Conservation (phyloP, 148 eudicot species). For the Dysphania ambrosioides region DNA sequence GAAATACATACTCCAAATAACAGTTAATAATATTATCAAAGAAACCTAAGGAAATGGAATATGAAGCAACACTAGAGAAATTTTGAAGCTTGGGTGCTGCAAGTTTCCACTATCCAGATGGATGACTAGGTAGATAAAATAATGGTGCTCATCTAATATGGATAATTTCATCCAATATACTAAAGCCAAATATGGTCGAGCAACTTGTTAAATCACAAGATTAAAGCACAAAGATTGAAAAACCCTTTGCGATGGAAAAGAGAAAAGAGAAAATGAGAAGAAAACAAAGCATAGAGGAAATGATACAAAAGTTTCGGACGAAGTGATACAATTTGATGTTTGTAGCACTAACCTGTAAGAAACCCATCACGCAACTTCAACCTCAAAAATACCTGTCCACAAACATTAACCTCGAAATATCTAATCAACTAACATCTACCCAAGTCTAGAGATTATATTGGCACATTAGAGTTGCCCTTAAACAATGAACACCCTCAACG, state of each 20-base stretch:
- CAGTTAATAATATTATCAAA: too few relatives aligned
- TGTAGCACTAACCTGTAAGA: slow-evolving; percentile 5
- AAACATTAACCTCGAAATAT: background rate
- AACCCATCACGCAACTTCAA: background rate
- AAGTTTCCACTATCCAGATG: too few relatives aligned
- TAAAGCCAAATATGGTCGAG: too few relatives aligned
- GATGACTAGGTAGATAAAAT: too few relatives aligned
- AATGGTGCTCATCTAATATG: too few relatives aligned
- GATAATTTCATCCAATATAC: too few relatives aligned
- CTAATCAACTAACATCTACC: background rate
- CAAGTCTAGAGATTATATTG: background rate
- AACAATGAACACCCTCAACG: background rate
- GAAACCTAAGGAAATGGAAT: too few relatives aligned
- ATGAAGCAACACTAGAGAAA: too few relatives aligned
- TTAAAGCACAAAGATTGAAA: background rate
- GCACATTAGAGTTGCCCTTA: background rate
- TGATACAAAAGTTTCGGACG: background rate
- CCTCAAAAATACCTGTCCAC: background rate
- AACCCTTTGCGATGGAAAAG: background rate
- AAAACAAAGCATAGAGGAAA: background rate
- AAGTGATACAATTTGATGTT: background rate
- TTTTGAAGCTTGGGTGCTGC: too few relatives aligned
- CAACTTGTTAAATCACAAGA: too few relatives aligned
- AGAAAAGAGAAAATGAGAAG: background rate
- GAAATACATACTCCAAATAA: too few relatives aligned